These are phyloP conservation scores for Saccharomyces pastorianus DNA, from an alignment of 1,139 yeast species.

Conservation along the genomic window DNA sequence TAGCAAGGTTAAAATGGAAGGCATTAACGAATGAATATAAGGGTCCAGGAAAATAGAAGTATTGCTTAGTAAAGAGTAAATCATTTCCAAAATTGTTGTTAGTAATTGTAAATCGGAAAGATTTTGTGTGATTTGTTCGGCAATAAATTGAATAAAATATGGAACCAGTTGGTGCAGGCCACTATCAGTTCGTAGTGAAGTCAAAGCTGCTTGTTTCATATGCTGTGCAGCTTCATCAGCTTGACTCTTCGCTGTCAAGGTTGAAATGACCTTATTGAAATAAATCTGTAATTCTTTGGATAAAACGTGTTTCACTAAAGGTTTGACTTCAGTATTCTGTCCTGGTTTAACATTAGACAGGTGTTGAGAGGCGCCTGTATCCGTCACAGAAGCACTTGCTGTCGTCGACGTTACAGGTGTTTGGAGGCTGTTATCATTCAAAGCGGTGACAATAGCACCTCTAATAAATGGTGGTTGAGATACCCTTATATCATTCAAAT, in stretches of 20 bases:
- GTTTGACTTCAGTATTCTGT: constrained; percentile 70
- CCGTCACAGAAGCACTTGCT: constrained; percentile 9
- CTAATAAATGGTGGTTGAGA: constrained; percentile 56
- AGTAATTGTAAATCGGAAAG: constrained; percentile 64
- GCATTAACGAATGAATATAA: constrained; percentile 92
- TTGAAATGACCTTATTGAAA: constrained; percentile 84
- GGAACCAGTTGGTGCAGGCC: constrained; percentile 96
- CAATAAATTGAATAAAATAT: constrained; percentile 89
- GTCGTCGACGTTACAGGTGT: constrained; percentile 22
- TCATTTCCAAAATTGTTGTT: constrained; percentile 84
- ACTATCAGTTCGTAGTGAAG: constrained; percentile 81
- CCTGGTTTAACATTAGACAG: constrained; percentile 36
- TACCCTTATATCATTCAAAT: constrained; percentile 61
- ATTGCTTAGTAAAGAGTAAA: constrained; percentile 77
- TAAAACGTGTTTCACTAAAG: constrained; percentile 91
- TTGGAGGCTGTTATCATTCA: constrained; percentile 32
- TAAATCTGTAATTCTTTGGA: constrained; percentile 90
- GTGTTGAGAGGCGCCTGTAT: constrained; percentile 21
- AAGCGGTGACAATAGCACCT: constrained; percentile 56
- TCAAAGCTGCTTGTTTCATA: constrained; percentile 69
- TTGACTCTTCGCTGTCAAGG: constrained; percentile 44
- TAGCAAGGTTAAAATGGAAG: constrained; percentile 81
- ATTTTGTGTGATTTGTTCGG: constrained; percentile 90
- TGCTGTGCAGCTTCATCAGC: constrained; percentile 42
- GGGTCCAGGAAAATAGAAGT: constrained; percentile 88